Evolutionary conservation across 2,329 filamentous ascomycete species (phyloP).

Genomic region (Penicillium sp.): DNA sequence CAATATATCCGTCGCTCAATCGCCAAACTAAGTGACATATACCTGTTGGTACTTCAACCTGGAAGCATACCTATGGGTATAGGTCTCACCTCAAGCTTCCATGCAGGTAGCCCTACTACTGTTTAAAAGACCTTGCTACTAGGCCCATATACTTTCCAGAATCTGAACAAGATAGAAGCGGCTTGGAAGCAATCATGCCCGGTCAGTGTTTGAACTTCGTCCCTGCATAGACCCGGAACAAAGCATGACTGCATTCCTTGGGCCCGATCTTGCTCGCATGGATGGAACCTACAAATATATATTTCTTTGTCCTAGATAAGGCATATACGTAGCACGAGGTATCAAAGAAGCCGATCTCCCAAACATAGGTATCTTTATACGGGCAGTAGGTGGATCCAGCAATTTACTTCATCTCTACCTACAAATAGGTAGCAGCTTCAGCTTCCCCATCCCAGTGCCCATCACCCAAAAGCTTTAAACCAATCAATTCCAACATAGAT

Average conservation of each 20-base stretch:
- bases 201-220: too few species aligned
- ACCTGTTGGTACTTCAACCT: too few species aligned
- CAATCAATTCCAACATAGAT: not conserved
- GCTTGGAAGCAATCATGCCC: too few species aligned
- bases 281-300: not conserved
- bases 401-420: not conserved
- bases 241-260: not conserved
- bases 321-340: not conserved
- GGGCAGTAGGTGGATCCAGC: not conserved
- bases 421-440: not conserved
- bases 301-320: not conserved
- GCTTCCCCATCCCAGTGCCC: not conserved
- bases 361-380: too few species aligned
- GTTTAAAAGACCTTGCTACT: too few species aligned
- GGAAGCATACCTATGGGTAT: too few species aligned
- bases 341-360: not conserved
- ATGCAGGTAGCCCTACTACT: too few species aligned
- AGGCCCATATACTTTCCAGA: too few species aligned
- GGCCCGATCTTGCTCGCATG: not conserved
- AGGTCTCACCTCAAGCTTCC: too few species aligned
- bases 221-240: not conserved
- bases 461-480: not conserved
- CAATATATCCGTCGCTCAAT: too few species aligned
- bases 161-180: too few species aligned
- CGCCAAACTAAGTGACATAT: too few species aligned